These are phyloP conservation scores for Scheffersomyces titani DNA, from an alignment of 1,139 yeast species.

Conservation along the genomic window DNA sequence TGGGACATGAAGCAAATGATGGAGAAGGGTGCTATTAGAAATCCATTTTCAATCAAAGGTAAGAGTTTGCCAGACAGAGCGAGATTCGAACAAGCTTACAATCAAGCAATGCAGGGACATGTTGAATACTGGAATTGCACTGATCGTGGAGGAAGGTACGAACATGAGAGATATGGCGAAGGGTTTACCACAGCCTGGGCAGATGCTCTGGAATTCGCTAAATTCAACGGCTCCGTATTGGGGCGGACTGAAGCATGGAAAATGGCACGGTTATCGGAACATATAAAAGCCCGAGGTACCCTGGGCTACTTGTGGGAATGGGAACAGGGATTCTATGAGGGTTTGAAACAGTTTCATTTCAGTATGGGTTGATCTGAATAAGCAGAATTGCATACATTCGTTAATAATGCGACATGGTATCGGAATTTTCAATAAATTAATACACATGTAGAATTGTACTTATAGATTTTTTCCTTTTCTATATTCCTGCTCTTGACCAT, in stretches of 20 bases:
- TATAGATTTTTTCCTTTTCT: background rate
- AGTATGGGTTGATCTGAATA: background rate
- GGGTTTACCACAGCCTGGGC: constrained; percentile 77
- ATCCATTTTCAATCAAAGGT: constrained; percentile 23
- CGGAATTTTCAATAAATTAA: background rate
- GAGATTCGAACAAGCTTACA: constrained; percentile 42
- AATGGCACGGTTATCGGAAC: constrained; percentile 51
- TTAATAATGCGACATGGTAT: background rate
- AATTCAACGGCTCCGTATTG: constrained; percentile 65
- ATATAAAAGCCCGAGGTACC: constrained; percentile 54
- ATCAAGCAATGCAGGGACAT: constrained; percentile 50
- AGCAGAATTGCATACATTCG: background rate
- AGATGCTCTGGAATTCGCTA: constrained; percentile 68
- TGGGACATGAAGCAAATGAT: constrained; percentile 90
- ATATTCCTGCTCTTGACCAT: background rate
- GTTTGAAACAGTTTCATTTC: constrained; percentile 36
- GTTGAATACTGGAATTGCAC: constrained; percentile 66
- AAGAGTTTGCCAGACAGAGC: constrained; percentile 37
- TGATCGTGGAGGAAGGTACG: constrained; percentile 61
- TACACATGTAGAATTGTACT: background rate
- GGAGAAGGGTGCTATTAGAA: constrained; percentile 57
- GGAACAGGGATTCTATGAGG: constrained; percentile 80
- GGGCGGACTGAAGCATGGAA: constrained; percentile 79
- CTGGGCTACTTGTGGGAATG: constrained; percentile 77
- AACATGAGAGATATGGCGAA: constrained; percentile 77